These are phyloP conservation scores for Sanghuangporus weigelae DNA, from an alignment of 1,284 basidiomycete genomes.

Conservation along the genomic window DNA sequence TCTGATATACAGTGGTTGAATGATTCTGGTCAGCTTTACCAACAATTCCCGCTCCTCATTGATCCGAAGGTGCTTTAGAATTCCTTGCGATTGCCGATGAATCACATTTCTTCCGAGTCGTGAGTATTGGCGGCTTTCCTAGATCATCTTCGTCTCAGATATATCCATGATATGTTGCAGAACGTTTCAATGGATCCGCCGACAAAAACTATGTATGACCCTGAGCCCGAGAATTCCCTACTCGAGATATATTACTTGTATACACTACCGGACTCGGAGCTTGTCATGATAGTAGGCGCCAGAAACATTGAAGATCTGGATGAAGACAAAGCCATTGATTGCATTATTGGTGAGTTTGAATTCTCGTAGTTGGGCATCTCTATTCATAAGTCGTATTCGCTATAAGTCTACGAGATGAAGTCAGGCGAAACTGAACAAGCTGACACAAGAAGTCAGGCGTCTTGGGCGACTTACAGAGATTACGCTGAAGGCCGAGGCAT, in stretches of 20 bases:
- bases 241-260: conserved; percentile 9
- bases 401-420: not conserved
- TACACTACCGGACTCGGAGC: conserved; percentile 5
- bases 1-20: conserved; percentile 14
- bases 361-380: not conserved
- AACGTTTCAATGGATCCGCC: not conserved
- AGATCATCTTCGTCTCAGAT: not conserved
- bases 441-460: not conserved
- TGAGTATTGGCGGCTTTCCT: not conserved
- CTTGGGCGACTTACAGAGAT: not conserved
- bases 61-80: not conserved
- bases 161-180: not conserved
- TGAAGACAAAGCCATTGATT: conserved; percentile 9
- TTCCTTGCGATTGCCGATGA: conserved; percentile 14
- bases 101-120: conserved; percentile 9
- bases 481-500: not conserved
- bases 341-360: conserved; percentile 9
- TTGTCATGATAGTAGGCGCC: conserved; percentile 6
- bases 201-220: not conserved
- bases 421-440: not conserved
- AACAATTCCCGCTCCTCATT: not conserved
- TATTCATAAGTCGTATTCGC: not conserved
- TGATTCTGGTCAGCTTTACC: conserved; percentile 3
- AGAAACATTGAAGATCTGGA: conserved; percentile 6
- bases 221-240: not conserved